Evolutionary conservation across 108 stramenopile genomes (phyloP).

Genomic region (Cyclostephanos invisitatus): DNA sequence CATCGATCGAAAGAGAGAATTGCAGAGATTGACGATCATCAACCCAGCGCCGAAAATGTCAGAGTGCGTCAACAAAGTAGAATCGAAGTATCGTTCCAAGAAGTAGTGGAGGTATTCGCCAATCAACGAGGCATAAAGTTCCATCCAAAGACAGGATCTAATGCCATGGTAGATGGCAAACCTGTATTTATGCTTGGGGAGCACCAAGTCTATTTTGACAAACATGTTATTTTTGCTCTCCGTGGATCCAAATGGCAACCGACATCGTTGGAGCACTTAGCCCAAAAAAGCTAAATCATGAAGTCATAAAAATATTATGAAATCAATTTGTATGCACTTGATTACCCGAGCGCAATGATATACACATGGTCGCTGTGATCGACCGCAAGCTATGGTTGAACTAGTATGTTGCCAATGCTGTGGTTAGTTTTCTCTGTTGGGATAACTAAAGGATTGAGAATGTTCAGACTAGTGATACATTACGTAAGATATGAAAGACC

Average conservation of each 20-base stretch:
- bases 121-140: constrained; percentile 60
- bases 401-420: too few relatives aligned
- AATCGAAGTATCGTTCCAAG: constrained; percentile 33
- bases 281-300: constrained; percentile 2
- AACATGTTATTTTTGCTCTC: constrained; percentile 64
- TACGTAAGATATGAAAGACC: too few relatives aligned
- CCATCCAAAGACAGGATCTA: constrained; percentile 64
- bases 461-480: too few relatives aligned
- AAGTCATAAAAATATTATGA: not conserved
- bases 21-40: constrained; percentile 33
- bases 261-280: constrained; percentile 64
- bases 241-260: constrained; percentile 57
- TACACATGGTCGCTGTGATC: too few relatives aligned
- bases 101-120: constrained; percentile 60
- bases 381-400: too few relatives aligned
- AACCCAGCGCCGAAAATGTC: not conserved
- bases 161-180: constrained; percentile 72
- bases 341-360: too few relatives aligned
- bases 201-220: constrained; percentile 71
- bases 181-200: constrained; percentile 76
- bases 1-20: constrained; percentile 52
- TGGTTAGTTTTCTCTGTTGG: too few relatives aligned
- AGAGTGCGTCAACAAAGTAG: constrained; percentile 6
- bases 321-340: not conserved
- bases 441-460: too few relatives aligned